Evolutionary conservation across 176 grass and related monocot genomes (phyloP), one percentile per base, ranked within the genome.

Genomic region (Rhipidocladum racemiflorum): DNA sequence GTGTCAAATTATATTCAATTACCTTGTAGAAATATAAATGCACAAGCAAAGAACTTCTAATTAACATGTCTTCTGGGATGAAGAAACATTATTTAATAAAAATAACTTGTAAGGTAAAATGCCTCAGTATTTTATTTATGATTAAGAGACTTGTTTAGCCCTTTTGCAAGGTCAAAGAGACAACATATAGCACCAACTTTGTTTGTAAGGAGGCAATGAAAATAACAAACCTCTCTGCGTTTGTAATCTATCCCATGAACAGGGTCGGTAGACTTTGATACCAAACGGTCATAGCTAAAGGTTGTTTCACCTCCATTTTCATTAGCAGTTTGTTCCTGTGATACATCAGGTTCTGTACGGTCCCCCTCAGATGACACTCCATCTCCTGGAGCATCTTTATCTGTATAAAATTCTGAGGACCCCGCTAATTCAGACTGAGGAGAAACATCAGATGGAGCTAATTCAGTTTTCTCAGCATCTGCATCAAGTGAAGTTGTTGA

Each of bases 261-360:
- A 82, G 97, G 97, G 79, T 95, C 78, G 12, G 84, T 81, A 71
- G 93, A 95, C 72, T 90, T 95, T 43, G 89, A 90, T 90, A 85
- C 90, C 87, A 99, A 72, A 16, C 91, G 85, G 32, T 99, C 91
- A 77, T 95, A 99, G 87, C 87, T 93, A 72, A 90, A 99, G 65
- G 45, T 88, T 21, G 87, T 93, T 84, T 93, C 83, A 45, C 87
- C 91, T 81, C 85, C 91, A 80, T 88, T 93, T 65, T 90, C 91
- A 27, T 88, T 86, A 65, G 89, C 83, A 45, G 80, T 92, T 54
- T 88, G 75, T 78, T 95, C 91, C 48, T 88, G 61, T 66, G 89
- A 86, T 68, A 74, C 87, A 79, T 96, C 89, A 79, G 84, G 74
- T 21, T 78, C 87, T 44, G 70, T 87, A 40, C 89, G 87, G 63